Base-by-base conservation (phyloP, 2,329 filamentous ascomycete genomes). In the Fusarium subglutinans region DNA sequence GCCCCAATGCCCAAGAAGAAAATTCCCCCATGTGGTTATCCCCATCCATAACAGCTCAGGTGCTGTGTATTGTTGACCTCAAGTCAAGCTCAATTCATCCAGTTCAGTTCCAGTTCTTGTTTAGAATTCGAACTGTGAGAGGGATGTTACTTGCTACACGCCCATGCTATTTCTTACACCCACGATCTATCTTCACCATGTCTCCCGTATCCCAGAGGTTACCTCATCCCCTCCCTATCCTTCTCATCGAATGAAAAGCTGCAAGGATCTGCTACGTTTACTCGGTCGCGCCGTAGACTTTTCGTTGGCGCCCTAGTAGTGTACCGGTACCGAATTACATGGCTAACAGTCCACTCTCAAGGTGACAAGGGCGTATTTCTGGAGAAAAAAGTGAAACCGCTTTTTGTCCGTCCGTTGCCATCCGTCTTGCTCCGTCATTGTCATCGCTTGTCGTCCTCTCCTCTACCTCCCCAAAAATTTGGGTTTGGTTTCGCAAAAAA, bases 241-340 rank as follows among this genome's bases (percentile, higher is more conserved):
- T 40, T 55, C 47, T 51, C 38, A 44, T 65, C 60, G 60, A 73
- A 69, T 70, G 68, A 73, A 74, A 73, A 69, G 65, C 65, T 73
- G 68, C 72, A 77, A 74, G 70, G 69, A 69, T 72, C 63, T 72
- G 47, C 68, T 69, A 73, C 64, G 61, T 72, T 71, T 56, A 77
- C 70, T 77, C 76, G 70, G 76, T 57, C 72, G 70, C 64, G 72
- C 76, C 76, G 74, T 76, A 76, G 66, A 75, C 66, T 75, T 77
- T 72, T 72, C 70, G 70, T 72, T 72, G 70, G 70, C 69, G 70
- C 69, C 69, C 64, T 69, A 70, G 59, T 58, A 70, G 50, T 56
- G 56, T 56, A 53, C 61, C 26, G 38, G 51, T 63, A 54, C 63
- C 51, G 63, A 53, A 63, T 53, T 62, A 56, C 61, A 54, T 67